Base-by-base conservation (phyloP, 768 basidiomycete genomes). In the Suillus hirtellus region DNA sequence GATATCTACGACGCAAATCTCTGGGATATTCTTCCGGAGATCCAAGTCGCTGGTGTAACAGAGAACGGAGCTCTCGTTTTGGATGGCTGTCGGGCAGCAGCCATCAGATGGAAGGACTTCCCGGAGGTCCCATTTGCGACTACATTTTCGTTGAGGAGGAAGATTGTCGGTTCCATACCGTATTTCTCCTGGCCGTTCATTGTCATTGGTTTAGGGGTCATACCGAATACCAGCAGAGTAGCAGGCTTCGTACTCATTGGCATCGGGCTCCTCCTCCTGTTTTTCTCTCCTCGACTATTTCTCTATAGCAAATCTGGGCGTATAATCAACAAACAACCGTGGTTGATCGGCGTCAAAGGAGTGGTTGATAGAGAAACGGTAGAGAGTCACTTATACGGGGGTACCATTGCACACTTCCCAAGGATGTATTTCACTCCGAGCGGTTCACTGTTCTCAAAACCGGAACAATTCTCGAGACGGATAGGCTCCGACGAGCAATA, bases 31-130 rank as follows among this genome's bases (percentile, higher is more conserved):
- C 11, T 60, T 2, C 68, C 68, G 0, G 68, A 69, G 27, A 46
- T 66, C 14, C 68, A 69, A 12, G 68, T 67, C n/a, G 68, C 66
- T 40, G 68, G 68, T 7, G 31, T 69, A 3, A 69, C 64, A 1
- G 24, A 67, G 37, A 47, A 60, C 0, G 68, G 68, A 17, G 66
- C 68, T 9, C 56, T 69, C 4, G 68, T 69, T 1, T 52, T 69
- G 5, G 68, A 67, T 17, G 68, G 68, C 2, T 69, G 68, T 59
- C 61, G 47, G 12, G 63, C 66, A 0, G 66, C 68, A 19, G 42
- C 54, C 6, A 69, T 69, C 49, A 64, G 68, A 24, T 69, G 68
- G 68, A 69, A 69, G 17, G 60, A 63, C 43, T 69, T 69, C 55
- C 69, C 69, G 1, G 44, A 59, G 9, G n/a, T 70, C 11, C 52